These are phyloP conservation scores for Boletus insuetus DNA, from an alignment of 768 basidiomycete species.

Conservation along the genomic window DNA sequence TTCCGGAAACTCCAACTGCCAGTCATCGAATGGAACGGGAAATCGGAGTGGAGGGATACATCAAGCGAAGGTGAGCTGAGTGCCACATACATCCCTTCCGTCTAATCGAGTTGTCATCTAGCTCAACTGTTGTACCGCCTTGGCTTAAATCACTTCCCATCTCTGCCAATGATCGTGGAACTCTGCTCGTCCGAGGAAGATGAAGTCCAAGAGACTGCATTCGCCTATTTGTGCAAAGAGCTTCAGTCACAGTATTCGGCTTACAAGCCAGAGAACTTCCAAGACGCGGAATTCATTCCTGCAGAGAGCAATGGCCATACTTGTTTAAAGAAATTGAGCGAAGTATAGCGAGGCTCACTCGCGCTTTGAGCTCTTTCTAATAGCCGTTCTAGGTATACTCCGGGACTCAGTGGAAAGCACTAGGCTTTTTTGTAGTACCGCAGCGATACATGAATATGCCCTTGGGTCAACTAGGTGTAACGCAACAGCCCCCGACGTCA, in stretches of 20 bases:
- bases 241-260: conserved; percentile 50
- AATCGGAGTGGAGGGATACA: conserved; percentile 66
- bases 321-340: conserved; percentile 58
- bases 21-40: conserved; percentile 76
- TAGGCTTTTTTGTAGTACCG: conserved; percentile 72
- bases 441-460: conserved; percentile 47
- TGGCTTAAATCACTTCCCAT: conserved; percentile 63
- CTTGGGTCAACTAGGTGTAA: conserved; percentile 57
- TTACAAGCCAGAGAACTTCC: conserved; percentile 51
- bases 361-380: neutral
- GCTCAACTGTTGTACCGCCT: conserved; percentile 75
- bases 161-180: conserved; percentile 57
- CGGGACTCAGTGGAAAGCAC: conserved; percentile 54
- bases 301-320: conserved; percentile 47
- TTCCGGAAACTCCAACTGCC: conserved; percentile 71
- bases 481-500: conserved; percentile 57
- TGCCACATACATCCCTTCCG: neutral
- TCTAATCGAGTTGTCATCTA: neutral
- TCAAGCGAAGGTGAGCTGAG: conserved; percentile 77
- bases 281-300: conserved; percentile 71
- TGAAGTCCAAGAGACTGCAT: conserved; percentile 49
- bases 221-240: conserved; percentile 79
- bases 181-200: conserved; percentile 59
- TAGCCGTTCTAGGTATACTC: conserved; percentile 56
- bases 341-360: conserved; percentile 40